Evolutionary conservation across 495 filamentous ascomycete genomes (phyloP).

Genomic region (Mytilinidion resinicola): DNA sequence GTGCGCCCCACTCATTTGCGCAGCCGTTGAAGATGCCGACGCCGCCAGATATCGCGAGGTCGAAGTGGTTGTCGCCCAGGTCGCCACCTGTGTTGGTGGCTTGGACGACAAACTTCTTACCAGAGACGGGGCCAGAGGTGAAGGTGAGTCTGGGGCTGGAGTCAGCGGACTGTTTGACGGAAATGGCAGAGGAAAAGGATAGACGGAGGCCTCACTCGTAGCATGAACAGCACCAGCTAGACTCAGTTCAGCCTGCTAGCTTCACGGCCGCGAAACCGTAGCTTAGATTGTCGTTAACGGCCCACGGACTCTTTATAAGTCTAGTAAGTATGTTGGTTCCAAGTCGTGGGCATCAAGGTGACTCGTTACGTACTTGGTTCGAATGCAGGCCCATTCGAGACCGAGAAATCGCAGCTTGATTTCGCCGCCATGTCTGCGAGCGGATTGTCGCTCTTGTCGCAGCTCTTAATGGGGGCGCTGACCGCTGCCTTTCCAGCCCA

Average conservation of each 20-base stretch:
- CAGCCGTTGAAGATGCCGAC: constrained; percentile 61
- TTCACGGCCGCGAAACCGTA: constrained; percentile 62
- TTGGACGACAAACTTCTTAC: constrained; percentile 64
- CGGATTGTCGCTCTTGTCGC: constrained; percentile 51
- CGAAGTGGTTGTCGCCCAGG: constrained; percentile 54
- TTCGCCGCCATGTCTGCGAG: constrained; percentile 32
- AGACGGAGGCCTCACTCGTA: constrained; percentile 46
- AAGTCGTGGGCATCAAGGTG: no score
- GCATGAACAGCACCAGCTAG: constrained; percentile 59
- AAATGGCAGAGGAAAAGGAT: not conserved
- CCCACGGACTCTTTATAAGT: constrained; percentile 47
- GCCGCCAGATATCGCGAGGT: constrained; percentile 61
- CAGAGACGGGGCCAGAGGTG: constrained; percentile 47
- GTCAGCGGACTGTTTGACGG: not conserved
- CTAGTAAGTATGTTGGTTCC: no score
- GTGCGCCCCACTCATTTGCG: constrained; percentile 55
- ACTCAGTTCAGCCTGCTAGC: constrained; percentile 48
- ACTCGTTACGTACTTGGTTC: constrained; percentile 35
- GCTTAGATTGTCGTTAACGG: constrained; percentile 47
- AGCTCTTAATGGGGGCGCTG: constrained; percentile 48
- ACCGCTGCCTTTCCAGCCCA: constrained; percentile 53
- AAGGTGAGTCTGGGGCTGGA: constrained; percentile 45
- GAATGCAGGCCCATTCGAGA: constrained; percentile 46
- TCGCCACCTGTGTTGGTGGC: constrained; percentile 61
- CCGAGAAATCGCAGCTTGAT: constrained; percentile 36